These are phyloP conservation scores for Dichomitus squalens DNA, from an alignment of 1,284 basidiomycete species.

Conservation along the genomic window DNA sequence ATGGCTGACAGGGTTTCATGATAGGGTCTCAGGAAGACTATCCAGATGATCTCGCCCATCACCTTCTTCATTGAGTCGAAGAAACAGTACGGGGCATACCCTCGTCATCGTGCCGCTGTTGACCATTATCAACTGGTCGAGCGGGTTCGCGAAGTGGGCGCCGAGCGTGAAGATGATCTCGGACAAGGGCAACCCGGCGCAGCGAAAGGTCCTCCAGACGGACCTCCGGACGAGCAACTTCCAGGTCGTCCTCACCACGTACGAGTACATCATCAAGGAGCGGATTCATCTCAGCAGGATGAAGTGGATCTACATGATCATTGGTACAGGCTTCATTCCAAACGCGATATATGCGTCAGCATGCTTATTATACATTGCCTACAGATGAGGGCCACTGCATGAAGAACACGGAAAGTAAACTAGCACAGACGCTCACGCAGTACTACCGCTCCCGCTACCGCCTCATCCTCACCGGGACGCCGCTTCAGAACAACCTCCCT, in stretches of 20 bases:
- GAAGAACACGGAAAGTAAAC: conserved; percentile 98
- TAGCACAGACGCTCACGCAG: conserved; percentile 90
- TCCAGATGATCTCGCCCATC: conserved; percentile 95
- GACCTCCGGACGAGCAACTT: conserved; percentile 83
- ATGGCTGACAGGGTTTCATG: conserved; percentile 12
- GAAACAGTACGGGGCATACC: conserved; percentile 91
- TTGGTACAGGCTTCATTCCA: conserved; percentile 54
- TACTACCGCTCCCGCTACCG: conserved; percentile 95
- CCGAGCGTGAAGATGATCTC: conserved; percentile 84
- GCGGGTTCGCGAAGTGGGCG: conserved; percentile 98
- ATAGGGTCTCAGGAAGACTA: conserved; percentile 95
- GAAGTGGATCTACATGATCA: conserved; percentile 99
- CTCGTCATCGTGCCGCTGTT: conserved; percentile 98
- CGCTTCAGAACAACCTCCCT: conserved; percentile 97
- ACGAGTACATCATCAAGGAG: conserved; percentile 99
- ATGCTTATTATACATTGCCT: background rate
- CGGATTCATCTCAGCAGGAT: conserved; percentile 87
- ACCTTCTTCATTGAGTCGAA: conserved; percentile 96
- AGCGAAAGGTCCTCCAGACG: conserved; percentile 74
- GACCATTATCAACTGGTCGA: conserved; percentile 98
- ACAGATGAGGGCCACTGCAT: conserved; percentile 98
- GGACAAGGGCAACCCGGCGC: conserved; percentile 92
- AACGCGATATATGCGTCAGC: conserved; percentile 2
- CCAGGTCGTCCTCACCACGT: conserved; percentile 96
- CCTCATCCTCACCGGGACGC: conserved; percentile 96